A percentile compares a stretch with the other conserved stretches of the same genome.
phyloP scores from a whole-genome alignment of 345 rosid species.

The Corchorus olitorius region DNA sequence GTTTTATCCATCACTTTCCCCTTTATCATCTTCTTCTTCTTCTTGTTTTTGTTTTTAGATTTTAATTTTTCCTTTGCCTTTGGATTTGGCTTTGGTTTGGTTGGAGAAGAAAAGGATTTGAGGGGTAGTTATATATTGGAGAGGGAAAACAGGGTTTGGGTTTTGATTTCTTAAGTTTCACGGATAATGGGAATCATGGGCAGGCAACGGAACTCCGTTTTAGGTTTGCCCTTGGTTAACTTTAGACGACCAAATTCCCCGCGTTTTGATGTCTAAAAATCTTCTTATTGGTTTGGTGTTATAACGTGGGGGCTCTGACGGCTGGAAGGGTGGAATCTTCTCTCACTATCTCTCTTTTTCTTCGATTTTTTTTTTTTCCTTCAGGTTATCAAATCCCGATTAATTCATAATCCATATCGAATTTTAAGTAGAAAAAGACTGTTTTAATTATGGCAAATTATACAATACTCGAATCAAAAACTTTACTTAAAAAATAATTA shows the following conservation, averaged over 20 bases:
- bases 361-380: too few species aligned
- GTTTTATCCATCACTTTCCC: slow-evolving; percentile 5
- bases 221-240: background rate
- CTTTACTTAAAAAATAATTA: too few species aligned
- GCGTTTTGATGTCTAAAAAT: slow-evolving; percentile 29
- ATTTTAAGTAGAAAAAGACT: too few species aligned
- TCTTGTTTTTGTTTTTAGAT: background rate
- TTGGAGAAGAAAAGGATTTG: background rate
- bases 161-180: background rate
- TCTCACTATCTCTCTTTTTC: too few species aligned
- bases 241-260: slow-evolving; percentile 6
- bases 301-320: too few species aligned
- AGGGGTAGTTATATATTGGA: slow-evolving; percentile 9
- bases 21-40: background rate
- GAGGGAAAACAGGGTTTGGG: background rate
- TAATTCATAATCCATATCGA: too few species aligned
- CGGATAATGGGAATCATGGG: background rate
- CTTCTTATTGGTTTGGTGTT: background rate
- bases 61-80: background rate
- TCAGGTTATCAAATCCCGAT: too few species aligned
- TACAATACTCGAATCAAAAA: too few species aligned
- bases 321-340: too few species aligned
- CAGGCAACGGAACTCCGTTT: background rate
- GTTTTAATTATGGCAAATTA: too few species aligned
- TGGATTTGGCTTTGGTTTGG: background rate